Evolutionary conservation across 2,329 filamentous ascomycete genomes (phyloP).

Genomic region (Fusarium brevicatenulatum): DNA sequence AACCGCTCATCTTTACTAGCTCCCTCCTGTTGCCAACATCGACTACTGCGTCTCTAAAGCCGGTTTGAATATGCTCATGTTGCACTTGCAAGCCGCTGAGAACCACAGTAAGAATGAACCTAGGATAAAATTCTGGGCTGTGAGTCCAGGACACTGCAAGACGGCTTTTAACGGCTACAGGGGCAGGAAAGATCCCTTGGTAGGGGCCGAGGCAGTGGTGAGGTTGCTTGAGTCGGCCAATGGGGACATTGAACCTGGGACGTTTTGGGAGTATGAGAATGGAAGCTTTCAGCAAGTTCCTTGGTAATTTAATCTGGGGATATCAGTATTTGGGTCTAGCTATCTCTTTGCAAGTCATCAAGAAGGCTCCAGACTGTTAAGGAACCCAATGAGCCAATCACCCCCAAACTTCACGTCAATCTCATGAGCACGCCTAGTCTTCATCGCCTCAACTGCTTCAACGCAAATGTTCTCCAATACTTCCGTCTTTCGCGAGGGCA

Average conservation of each 20-base stretch:
- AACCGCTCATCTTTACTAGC: not conserved
- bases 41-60: slow-evolving; percentile 14
- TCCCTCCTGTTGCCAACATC: slow-evolving; percentile 8
- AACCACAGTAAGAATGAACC: not conserved
- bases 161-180: slow-evolving; percentile 12
- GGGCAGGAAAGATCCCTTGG: not conserved
- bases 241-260: not conserved
- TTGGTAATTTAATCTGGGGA: not conserved
- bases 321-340: not conserved
- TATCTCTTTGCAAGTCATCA: not conserved
- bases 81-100: slow-evolving; percentile 1
- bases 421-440: not conserved
- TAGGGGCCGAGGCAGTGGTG: not conserved
- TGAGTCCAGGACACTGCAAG: slow-evolving; percentile 12
- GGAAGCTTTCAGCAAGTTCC: not conserved
- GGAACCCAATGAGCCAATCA: not conserved
- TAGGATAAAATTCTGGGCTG: not conserved
- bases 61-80: slow-evolving; percentile 4
- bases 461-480: not conserved
- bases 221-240: not conserved
- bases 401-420: not conserved
- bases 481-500: not conserved
- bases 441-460: not conserved
- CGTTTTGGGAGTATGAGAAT: slow-evolving; percentile 15
- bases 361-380: not conserved